A percentile compares a stretch with the other conserved stretches of the same genome.
Evolutionary conservation across 2,329 filamentous ascomycete species (phyloP).

Genomic region (Boeremia lycopersici): DNA sequence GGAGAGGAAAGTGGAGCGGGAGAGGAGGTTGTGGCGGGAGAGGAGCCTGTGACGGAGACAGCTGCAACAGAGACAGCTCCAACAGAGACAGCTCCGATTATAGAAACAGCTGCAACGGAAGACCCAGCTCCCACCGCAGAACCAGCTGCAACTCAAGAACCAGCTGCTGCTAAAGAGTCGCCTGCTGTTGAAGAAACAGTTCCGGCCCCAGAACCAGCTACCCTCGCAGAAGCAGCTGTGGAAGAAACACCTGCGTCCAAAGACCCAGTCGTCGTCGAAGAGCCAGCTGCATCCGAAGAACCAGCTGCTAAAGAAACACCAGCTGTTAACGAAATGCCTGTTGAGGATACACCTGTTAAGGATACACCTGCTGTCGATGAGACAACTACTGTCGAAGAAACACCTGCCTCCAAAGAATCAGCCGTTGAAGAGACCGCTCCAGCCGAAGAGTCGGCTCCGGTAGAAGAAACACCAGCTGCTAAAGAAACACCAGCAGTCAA

Average conservation of each 20-base stretch:
- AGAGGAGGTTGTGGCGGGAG: no score
- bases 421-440: not conserved
- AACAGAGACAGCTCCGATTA: not conserved
- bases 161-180: not conserved
- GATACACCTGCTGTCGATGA: not conserved
- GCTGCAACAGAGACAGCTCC: not conserved
- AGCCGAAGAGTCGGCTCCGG: no score
- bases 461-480: not conserved
- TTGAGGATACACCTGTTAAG: no score
- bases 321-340: no score
- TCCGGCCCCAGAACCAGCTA: not conserved
- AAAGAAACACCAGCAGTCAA: not conserved
- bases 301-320: no score
- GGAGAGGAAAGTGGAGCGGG: no score
- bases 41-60: conserved; percentile 1
- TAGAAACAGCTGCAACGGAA: not conserved
- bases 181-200: not conserved
- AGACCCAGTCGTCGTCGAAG: not conserved
- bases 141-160: not conserved
- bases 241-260: not conserved
- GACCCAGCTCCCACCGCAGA: not conserved
- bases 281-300: not conserved
- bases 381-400: not conserved
- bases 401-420: not conserved
- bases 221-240: not conserved